phyloP scores from a whole-genome alignment of 2,329 filamentous ascomycete genomes.

The Trichoderma hamatum region DNA sequence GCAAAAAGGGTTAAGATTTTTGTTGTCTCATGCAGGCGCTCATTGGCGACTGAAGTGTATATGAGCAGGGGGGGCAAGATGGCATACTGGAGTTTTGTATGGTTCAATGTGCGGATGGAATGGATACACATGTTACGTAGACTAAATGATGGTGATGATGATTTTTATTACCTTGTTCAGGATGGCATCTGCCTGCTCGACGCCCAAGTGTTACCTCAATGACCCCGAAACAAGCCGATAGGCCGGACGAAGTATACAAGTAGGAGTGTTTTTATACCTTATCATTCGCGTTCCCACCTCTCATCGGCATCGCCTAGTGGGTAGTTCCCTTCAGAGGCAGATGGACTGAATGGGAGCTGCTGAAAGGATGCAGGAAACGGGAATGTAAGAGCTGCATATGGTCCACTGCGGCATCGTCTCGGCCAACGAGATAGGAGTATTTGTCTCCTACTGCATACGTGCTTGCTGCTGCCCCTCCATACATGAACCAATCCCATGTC shows the following conservation, averaged over 20 bases:
- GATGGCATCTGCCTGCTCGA: constrained; percentile 5
- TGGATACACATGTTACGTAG: constrained; percentile 18
- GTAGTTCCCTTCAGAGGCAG: not conserved
- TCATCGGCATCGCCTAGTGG: constrained; percentile 12
- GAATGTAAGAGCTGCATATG: constrained; percentile 8
- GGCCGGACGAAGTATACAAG: not conserved
- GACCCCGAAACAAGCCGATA: constrained; percentile 9
- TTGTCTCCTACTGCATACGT: not conserved
- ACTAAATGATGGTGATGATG: constrained; percentile 10
- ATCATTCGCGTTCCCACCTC: not conserved
- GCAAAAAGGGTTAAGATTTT: not conserved
- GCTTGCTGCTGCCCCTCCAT: not conserved
- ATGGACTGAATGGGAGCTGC: constrained; percentile 1
- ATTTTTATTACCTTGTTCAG: not conserved
- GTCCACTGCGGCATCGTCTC: constrained; percentile 1
- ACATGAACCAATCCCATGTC: constrained; percentile 11
- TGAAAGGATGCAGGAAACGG: constrained; percentile 19
- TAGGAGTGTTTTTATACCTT: not conserved
- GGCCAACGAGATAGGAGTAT: not conserved
- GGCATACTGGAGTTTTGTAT: constrained; percentile 20
- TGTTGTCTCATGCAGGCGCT: constrained; percentile 15
- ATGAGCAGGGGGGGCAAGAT: not conserved
- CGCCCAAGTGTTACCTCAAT: constrained; percentile 16
- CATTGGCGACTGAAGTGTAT: not conserved
- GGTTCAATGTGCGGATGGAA: constrained; percentile 12